Evolutionary conservation across 345 rosid species (phyloP).

Genomic region (Hibiscus trionum): DNA sequence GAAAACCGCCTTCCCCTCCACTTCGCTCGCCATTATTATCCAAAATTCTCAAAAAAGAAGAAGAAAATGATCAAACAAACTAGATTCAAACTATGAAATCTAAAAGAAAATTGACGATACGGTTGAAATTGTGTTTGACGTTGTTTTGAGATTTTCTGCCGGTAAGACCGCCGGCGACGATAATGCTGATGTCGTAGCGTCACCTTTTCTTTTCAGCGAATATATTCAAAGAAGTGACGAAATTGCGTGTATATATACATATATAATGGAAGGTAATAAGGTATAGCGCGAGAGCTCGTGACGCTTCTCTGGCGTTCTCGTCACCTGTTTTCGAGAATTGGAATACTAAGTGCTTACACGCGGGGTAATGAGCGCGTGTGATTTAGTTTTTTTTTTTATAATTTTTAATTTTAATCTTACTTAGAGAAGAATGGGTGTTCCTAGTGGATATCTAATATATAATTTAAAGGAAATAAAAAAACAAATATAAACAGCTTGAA

Average conservation of each 20-base stretch:
- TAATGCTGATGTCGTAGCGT: not conserved
- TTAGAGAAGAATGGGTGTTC: no score
- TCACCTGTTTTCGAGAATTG: not conserved
- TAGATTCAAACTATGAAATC: not conserved
- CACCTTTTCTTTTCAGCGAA: not conserved
- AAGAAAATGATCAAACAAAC: not conserved
- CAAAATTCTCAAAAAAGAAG: not conserved
- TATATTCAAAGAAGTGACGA: not conserved
- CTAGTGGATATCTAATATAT: no score
- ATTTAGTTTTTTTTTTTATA: no score
- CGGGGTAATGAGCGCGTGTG: not conserved
- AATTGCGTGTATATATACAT: not conserved
- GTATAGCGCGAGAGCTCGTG: not conserved
- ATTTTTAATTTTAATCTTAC: no score
- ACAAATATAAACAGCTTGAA: no score
- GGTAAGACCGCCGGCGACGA: not conserved
- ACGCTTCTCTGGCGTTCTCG: not conserved
- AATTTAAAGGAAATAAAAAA: no score
- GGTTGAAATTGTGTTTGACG: not conserved
- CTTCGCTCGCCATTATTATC: conserved; percentile 24
- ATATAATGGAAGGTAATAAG: not conserved
- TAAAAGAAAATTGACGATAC: not conserved
- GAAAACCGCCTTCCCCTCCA: conserved; percentile 19
- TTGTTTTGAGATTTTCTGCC: no score
- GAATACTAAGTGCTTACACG: not conserved